phyloP scores from a whole-genome alignment of 1,284 basidiomycete genomes.

The Fomitopsis pinicola region DNA sequence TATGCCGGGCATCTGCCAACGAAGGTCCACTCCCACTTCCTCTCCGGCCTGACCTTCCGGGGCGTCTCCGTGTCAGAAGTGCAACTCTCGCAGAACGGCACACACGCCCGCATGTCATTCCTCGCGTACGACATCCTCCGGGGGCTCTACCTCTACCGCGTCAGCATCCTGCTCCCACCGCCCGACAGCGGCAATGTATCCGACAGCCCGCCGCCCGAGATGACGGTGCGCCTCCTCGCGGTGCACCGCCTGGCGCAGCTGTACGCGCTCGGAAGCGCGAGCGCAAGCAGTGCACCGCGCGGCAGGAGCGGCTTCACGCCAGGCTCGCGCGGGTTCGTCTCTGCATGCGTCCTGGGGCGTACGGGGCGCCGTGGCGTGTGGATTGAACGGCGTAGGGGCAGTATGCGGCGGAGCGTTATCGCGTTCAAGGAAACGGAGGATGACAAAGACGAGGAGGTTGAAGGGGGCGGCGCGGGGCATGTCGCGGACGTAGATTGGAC shows the following conservation, averaged over 20 bases:
- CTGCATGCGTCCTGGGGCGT: conserved; percentile 40
- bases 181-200: no score
- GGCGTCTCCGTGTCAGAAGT: conserved; percentile 36
- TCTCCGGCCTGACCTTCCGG: conserved; percentile 37
- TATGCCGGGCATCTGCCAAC: not conserved
- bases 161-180: conserved; percentile 20
- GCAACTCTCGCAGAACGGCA: not conserved
- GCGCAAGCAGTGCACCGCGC: not conserved
- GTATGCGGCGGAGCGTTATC: conserved; percentile 33
- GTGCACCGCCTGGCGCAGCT: conserved; percentile 24
- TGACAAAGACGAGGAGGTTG: not conserved
- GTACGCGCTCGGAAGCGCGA: not conserved
- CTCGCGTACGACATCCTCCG: conserved; percentile 49
- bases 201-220: conserved; percentile 15
- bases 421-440: conserved; percentile 25
- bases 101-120: conserved; percentile 28
- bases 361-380: conserved; percentile 45
- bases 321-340: conserved; percentile 37
- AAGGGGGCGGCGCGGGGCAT: not conserved
- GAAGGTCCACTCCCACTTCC: conserved; percentile 14
- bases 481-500: not conserved
- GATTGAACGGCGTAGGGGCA: conserved; percentile 41
- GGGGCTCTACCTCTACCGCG: conserved; percentile 46
- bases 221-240: conserved; percentile 29
- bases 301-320: conserved; percentile 16